A percentile compares a stretch with the other conserved stretches of the same genome.
Evolutionary conservation across 768 basidiomycete genomes (phyloP).

Genomic region (Boletus huronensis): DNA sequence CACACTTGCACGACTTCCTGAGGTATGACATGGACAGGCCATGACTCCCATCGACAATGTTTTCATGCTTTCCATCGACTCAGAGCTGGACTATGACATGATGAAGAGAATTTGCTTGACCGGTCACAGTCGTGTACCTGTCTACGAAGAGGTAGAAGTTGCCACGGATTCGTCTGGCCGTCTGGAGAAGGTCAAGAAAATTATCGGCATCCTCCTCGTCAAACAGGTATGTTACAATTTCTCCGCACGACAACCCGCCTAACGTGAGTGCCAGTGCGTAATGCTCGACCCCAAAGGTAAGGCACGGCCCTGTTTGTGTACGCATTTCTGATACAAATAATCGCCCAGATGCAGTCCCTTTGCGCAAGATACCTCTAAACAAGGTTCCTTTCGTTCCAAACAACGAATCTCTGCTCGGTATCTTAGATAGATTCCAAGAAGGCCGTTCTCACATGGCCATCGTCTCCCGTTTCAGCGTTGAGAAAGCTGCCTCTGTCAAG

Average conservation of each 20-base stretch:
- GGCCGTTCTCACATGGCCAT: slow-evolving; percentile 92
- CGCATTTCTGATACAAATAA: background rate
- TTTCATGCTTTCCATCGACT: slow-evolving; percentile 86
- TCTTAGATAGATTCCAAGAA: slow-evolving; percentile 87
- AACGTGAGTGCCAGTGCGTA: slow-evolving; percentile 48
- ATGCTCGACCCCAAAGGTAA: slow-evolving; percentile 80
- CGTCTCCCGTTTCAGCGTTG: slow-evolving; percentile 70
- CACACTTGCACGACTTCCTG: background rate
- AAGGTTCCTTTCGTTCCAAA: slow-evolving; percentile 84
- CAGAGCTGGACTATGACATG: slow-evolving; percentile 76
- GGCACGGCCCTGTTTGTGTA: background rate
- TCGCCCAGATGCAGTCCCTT: slow-evolving; percentile 66
- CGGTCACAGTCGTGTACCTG: slow-evolving; percentile 82
- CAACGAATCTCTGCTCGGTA: slow-evolving; percentile 80
- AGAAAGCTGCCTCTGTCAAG: slow-evolving; percentile 78
- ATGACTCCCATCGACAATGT: slow-evolving; percentile 80
- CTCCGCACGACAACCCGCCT: background rate
- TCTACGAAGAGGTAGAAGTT: slow-evolving; percentile 73
- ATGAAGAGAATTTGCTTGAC: slow-evolving; percentile 73
- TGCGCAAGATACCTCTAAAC: slow-evolving; percentile 81
- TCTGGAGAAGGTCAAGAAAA: slow-evolving; percentile 67
- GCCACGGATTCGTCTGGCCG: slow-evolving; percentile 36
- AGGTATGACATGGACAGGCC: slow-evolving; percentile 40
- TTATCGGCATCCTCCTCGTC: slow-evolving; percentile 81
- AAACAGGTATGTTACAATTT: slow-evolving; percentile 52